Percentiles rank a stretch among this genome's conserved stretches.
These are phyloP conservation scores for Cladosporium austrohemisphaericum DNA, from an alignment of 2,329 filamentous ascomycete genomes.

Conservation along the genomic window DNA sequence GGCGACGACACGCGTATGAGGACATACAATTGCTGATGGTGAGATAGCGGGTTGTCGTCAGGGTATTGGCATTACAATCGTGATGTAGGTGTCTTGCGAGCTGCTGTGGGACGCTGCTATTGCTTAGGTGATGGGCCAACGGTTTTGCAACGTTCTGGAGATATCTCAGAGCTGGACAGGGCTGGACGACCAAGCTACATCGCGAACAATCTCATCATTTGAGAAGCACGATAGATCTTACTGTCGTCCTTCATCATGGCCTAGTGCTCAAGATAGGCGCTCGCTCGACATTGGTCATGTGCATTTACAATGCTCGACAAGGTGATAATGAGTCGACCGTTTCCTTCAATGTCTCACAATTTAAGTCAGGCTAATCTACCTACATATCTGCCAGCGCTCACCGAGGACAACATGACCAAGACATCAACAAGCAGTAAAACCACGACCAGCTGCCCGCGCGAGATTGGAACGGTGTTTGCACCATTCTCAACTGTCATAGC, in stretches of 20 bases:
- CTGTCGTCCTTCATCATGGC: background rate
- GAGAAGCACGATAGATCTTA: no score
- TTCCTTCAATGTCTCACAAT: slow-evolving; percentile 9
- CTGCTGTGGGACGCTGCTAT: slow-evolving; percentile 1
- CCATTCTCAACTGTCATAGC: slow-evolving; percentile 4
- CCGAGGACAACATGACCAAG: slow-evolving; percentile 2
- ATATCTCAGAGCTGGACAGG: no score
- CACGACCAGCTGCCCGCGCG: background rate
- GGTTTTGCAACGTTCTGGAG: background rate
- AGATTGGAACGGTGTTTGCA: slow-evolving; percentile 1
- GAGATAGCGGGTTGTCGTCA: slow-evolving; percentile 6
- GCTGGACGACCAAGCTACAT: no score
- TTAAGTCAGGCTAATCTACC: slow-evolving; percentile 7
- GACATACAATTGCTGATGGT: background rate
- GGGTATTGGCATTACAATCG: background rate
- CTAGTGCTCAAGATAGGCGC: background rate
- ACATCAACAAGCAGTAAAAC: slow-evolving; percentile 14
- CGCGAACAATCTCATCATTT: no score
- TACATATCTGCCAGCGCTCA: background rate
- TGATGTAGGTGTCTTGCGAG: background rate
- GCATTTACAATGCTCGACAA: background rate
- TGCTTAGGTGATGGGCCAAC: slow-evolving; percentile 10
- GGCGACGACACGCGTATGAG: background rate
- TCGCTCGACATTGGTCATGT: background rate
- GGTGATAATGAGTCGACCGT: slow-evolving; percentile 1